These are phyloP conservation scores for Penicillium canescens DNA, from an alignment of 495 filamentous ascomycete genomes.

Conservation along the genomic window DNA sequence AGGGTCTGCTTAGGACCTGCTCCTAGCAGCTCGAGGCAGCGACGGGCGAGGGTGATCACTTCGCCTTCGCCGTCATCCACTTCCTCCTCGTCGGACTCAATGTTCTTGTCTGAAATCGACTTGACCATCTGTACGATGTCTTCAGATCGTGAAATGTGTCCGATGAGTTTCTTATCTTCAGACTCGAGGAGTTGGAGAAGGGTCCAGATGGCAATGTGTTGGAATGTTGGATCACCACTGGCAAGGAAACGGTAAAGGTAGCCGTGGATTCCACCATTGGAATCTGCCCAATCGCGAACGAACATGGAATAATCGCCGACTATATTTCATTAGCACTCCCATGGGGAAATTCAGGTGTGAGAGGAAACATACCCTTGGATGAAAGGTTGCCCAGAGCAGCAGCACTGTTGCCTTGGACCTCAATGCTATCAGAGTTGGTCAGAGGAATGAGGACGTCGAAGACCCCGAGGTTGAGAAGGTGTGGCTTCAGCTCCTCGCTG, in stretches of 20 bases:
- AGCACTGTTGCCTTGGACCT: slow-evolving; percentile 97
- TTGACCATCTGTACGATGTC: slow-evolving; percentile 90
- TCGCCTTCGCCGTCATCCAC: slow-evolving; percentile 93
- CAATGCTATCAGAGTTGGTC: slow-evolving; percentile 91
- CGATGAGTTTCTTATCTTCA: slow-evolving; percentile 81
- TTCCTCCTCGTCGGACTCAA: slow-evolving; percentile 89
- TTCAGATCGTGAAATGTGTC: slow-evolving; percentile 80
- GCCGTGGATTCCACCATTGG: slow-evolving; percentile 91
- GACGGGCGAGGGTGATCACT: slow-evolving; percentile 85
- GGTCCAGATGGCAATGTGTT: slow-evolving; percentile 99
- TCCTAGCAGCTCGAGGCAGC: slow-evolving; percentile 84
- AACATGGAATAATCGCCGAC: slow-evolving; percentile 97
- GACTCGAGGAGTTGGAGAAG: slow-evolving; percentile 93
- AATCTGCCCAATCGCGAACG: slow-evolving; percentile 88
- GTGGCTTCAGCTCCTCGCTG: slow-evolving; percentile 91
- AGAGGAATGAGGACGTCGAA: slow-evolving; percentile 96
- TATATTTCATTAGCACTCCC: slow-evolving; percentile 36
- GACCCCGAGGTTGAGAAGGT: slow-evolving; percentile 88
- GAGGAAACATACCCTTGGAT: slow-evolving; percentile 75
- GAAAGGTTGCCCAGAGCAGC: slow-evolving; percentile 94
- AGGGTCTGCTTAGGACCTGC: slow-evolving; percentile 57
- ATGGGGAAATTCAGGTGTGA: not conserved
- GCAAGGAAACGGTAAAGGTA: slow-evolving; percentile 91
- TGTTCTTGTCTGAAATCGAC: slow-evolving; percentile 81
- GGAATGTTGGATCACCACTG: slow-evolving; percentile 94